A percentile compares a stretch with the other conserved stretches of the same genome.
These are phyloP conservation scores for Protomyces gravidus DNA, from an alignment of 1,139 yeast genomes.

Conservation along the genomic window DNA sequence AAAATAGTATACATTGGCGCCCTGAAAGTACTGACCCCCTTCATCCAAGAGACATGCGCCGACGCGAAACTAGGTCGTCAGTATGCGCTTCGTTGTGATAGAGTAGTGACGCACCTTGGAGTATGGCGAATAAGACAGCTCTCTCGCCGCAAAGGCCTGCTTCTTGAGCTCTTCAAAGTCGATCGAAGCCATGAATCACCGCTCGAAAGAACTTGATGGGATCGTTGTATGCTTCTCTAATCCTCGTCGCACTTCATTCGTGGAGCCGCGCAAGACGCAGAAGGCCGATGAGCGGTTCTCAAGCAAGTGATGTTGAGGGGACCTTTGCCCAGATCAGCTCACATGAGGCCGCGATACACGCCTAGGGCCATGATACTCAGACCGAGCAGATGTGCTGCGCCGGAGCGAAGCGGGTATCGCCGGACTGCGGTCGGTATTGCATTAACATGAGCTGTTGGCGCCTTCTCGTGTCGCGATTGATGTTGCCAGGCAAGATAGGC, in stretches of 20 bases:
- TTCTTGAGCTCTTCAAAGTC: slow-evolving; percentile 3
- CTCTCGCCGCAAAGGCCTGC: not conserved
- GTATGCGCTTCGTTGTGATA: no score
- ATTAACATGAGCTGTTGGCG: not conserved
- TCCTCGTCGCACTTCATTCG: no score
- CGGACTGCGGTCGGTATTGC: not conserved
- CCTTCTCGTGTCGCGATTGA: not conserved
- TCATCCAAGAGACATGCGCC: slow-evolving; percentile 25
- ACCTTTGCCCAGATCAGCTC: no score
- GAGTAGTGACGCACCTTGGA: not conserved
- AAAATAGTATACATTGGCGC: slow-evolving; percentile 13
- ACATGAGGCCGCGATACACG: not conserved
- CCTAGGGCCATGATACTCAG: not conserved
- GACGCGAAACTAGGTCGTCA: slow-evolving; percentile 25
- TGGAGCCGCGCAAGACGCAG: no score
- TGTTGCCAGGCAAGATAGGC: not conserved
- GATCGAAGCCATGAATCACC: not conserved
- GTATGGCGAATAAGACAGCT: not conserved
- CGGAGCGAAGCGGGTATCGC: not conserved
- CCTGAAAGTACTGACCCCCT: slow-evolving; percentile 19
- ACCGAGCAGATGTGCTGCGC: not conserved
- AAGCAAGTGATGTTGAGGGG: no score
- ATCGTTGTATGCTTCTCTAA: no score
- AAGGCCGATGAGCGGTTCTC: no score
- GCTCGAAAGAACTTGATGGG: no score